Base-by-base conservation (phyloP, 83 land plant genomes). In the Diphasiastrum complanatum region DNA sequence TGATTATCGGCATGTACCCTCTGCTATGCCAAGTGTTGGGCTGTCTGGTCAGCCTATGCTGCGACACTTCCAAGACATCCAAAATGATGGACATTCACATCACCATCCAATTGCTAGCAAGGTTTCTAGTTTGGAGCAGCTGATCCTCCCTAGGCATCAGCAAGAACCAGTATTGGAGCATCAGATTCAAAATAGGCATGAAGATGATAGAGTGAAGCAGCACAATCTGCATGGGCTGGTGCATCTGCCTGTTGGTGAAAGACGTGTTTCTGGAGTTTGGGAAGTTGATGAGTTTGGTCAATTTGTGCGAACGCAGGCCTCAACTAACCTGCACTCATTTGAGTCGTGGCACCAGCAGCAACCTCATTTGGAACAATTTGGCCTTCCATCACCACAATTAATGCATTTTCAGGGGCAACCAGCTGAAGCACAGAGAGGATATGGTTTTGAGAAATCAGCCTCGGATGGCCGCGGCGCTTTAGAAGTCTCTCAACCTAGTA, bases 201-300 rank as follows among this genome's bases (percentile, higher is more conserved):
- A n/a, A n/a, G n/a, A n/a, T n/a, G n/a, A n/a, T n/a, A n/a, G n/a
- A n/a, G n/a, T 48, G 23, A 6, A 48, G 51, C 18, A 6, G 51
- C 51, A 48, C 6, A 18, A 48, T 18, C 23, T 48, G 4, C 51
- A 48, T 5, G 5, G 23, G 51, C n/a, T n/a, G n/a, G n/a, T n/a
- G 61, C 68, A 49, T 4, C 38, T 28, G 38, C 52, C 32, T 12
- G 30, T 52, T 36, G 78, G 69, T 35, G 73, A 75, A 28, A 64
- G 26, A 33, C 59, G 74, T 25, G 50, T 69, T 0, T 68, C 78
- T 27, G 74, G 78, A 35, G 74, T 69, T n/a, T 75, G 78, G 78
- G 78, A 75, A 23, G 68, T 63, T 0, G 74, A 75, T 56, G 78
- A 75, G 32, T 75, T 53, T 62, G 78, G 78, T 4, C 78, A 75